phyloP scores from a whole-genome alignment of 352 stramenopile species.

The Blastocystis sp. region DNA sequence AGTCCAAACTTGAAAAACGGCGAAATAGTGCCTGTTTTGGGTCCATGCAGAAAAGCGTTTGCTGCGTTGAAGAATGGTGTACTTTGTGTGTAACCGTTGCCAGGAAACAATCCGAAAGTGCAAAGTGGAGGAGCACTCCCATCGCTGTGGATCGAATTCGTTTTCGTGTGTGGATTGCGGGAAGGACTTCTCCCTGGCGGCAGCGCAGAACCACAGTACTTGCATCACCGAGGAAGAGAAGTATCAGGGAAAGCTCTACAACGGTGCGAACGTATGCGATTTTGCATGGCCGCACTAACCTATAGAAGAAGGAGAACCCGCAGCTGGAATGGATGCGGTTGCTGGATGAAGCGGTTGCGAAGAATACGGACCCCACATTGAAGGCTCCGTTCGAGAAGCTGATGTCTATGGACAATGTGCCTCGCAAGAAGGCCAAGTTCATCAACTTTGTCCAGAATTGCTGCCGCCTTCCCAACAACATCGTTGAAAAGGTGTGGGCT shows the following conservation, averaged over 20 bases:
- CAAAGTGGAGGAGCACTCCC: constrained; percentile 67
- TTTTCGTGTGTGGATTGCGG: constrained; percentile 69
- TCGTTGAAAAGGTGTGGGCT: constrained; percentile 60
- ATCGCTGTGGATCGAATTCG: constrained; percentile 65
- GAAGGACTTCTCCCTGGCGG: constrained; percentile 43
- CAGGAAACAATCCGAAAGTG: constrained; percentile 68
- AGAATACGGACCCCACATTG: constrained; percentile 51
- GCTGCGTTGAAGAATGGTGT: constrained; percentile 29
- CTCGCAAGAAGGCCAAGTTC: constrained; percentile 65
- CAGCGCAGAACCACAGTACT: constrained; percentile 46
- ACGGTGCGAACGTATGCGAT: constrained; percentile 21
- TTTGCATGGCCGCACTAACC: not conserved
- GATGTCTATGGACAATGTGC: constrained; percentile 59
- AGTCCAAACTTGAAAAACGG: too few species aligned
- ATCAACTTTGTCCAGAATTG: constrained; percentile 69
- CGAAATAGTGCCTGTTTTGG: too few species aligned
- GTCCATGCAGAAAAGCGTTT: too few species aligned
- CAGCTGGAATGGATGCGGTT: constrained; percentile 69
- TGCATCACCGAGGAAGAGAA: constrained; percentile 70
- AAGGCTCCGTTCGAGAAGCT: constrained; percentile 49
- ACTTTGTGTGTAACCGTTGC: constrained; percentile 68
- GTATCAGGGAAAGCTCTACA: constrained; percentile 70
- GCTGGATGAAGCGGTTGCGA: constrained; percentile 50
- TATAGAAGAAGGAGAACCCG: constrained; percentile 68
- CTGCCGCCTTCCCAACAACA: constrained; percentile 37